Conservation (phyloP, 805 yeast genomes). For the Candida ortonii region DNA sequence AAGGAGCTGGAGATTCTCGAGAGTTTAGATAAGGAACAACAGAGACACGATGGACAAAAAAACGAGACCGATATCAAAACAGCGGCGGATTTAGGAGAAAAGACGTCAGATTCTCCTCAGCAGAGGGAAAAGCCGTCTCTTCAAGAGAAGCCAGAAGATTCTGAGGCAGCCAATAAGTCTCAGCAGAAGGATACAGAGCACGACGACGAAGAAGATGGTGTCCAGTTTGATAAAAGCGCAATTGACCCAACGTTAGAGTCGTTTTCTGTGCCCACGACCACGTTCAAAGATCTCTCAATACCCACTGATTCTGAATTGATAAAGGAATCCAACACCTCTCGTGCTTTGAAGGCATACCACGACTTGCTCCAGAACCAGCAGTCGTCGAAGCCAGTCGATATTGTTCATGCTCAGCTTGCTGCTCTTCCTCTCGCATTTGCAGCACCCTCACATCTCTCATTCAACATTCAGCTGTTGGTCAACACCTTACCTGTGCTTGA, state of each 20-base stretch:
- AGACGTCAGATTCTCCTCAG: no score
- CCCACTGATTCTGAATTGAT: conserved; percentile 36
- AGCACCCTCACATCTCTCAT: conserved; percentile 54
- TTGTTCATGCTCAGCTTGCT: conserved; percentile 49
- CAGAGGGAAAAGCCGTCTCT: no score
- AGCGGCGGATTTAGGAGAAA: conserved; percentile 1
- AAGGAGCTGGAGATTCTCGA: conserved; percentile 8
- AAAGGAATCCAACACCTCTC: conserved; percentile 22
- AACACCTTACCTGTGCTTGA: conserved; percentile 76
- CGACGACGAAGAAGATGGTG: no score
- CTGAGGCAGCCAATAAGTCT: conserved; percentile 5
- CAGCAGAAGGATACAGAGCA: no score
- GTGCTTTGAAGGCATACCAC: conserved; percentile 28
- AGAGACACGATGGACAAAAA: conserved; percentile 2
- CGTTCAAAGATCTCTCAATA: conserved; percentile 32
- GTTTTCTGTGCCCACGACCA: conserved; percentile 23
- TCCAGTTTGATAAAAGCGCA: no score
- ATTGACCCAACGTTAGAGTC: no score
- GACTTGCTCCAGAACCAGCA: conserved; percentile 23
- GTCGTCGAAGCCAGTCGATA: conserved; percentile 19
- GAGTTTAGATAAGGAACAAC: no score
- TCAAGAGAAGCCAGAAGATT: conserved; percentile 1
- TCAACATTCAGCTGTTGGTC: conserved; percentile 60
- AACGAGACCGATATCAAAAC: conserved; percentile 1
- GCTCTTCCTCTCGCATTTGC: conserved; percentile 58